Base-by-base conservation (phyloP, 2,329 filamentous ascomycete species). In the Aspergillus ochraceus region DNA sequence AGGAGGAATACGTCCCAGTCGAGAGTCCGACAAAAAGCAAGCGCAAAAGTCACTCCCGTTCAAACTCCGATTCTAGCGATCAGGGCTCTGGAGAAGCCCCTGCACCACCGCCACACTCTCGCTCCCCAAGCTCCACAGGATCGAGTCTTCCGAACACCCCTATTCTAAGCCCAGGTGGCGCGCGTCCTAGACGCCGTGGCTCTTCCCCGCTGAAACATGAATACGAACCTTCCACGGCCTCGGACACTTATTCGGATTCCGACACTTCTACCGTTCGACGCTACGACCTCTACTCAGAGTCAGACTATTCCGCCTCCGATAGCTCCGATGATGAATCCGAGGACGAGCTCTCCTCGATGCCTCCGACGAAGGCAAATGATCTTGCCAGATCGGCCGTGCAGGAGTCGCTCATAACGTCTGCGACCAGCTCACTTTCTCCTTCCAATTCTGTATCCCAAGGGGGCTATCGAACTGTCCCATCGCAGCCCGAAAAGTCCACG, bases 191-290 rank as follows among this genome's bases (percentile, higher is more conserved):
- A 70, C 86, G 93, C 49, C 87, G 92, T 19, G 90, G 88, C 1
- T 98, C 95, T 0, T 99, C 95, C 1, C 95, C 95, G 0, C 81
- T 99, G 53, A 99, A 99, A 79, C 94, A 98, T 72, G 94, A 99
- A 77, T 99, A 97, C 69, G 89, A 93, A 63, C 94, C 94, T 14
- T 98, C 95, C 17, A 87, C 86, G 6, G 86, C 85, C 50, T 88
- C 87, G 0, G 84, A 86, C 47, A 86, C 86, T 6, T 83, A 83
- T 9, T 83, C 80, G 1, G 71, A 86, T 57, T 87, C 83, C 50
- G 78, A 83, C 42, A 79, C 78, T 36, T 86, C 83, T 6, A 83
- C 81, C 24, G 83, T 85, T n/a, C 81, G 83, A 32, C 82, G 80
- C 29, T 80, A 83, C 39, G 79, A 80, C 51, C 73, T 69, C 65